These are phyloP conservation scores for Hymenoscyphus albidus DNA, from an alignment of 2,329 filamentous ascomycete genomes.

Conservation along the genomic window DNA sequence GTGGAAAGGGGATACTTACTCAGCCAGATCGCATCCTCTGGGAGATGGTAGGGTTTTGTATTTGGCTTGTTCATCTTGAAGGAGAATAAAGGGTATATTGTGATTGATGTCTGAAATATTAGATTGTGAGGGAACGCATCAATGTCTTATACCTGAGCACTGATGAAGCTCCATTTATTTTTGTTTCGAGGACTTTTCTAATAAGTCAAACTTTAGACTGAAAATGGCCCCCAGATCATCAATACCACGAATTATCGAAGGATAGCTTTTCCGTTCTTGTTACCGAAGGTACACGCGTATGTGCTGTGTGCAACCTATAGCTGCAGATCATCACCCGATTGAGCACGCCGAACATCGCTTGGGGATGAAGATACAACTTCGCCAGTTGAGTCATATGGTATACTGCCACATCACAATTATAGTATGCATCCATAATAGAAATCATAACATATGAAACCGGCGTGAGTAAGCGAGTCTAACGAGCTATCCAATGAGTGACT, in stretches of 20 bases:
- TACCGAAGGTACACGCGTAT: no score
- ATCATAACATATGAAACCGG: not conserved
- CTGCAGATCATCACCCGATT: not conserved
- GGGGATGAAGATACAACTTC: not conserved
- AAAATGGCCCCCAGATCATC: no score
- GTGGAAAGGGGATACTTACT: constrained; percentile 30
- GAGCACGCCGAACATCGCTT: not conserved
- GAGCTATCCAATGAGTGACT: no score
- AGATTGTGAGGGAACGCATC: not conserved
- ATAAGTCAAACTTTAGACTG: no score
- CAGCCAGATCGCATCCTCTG: constrained; percentile 40
- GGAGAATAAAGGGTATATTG: not conserved
- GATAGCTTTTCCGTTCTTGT: no score
- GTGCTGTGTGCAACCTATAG: not conserved
- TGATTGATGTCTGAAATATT: not conserved
- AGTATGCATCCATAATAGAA: no score
- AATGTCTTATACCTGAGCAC: not conserved
- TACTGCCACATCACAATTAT: no score
- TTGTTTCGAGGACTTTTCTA: no score
- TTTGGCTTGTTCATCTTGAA: constrained; percentile 34
- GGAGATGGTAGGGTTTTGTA: constrained; percentile 35
- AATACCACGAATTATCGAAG: no score
- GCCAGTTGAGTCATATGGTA: not conserved
- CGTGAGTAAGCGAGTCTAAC: not conserved
- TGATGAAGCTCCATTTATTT: not conserved